These are phyloP conservation scores for Beauveria bassiana DNA, from an alignment of 2,329 filamentous ascomycete species.

Conservation along the genomic window DNA sequence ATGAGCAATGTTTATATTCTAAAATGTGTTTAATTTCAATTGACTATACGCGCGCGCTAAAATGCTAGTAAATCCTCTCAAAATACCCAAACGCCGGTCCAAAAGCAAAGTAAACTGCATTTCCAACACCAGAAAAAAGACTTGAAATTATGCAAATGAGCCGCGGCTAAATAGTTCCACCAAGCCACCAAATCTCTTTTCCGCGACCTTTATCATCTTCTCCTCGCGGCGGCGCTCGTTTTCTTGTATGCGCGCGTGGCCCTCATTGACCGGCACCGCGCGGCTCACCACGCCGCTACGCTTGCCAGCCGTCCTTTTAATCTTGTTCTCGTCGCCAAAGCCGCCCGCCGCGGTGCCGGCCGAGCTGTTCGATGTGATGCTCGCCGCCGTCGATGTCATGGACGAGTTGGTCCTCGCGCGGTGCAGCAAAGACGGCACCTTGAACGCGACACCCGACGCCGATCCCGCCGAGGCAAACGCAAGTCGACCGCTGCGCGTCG, in stretches of 20 bases:
- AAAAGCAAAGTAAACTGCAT: too few relatives aligned
- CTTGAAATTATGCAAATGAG: constrained; percentile 22
- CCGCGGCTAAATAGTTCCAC: constrained; percentile 52
- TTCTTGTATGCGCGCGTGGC: constrained; percentile 46
- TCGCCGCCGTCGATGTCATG: constrained; percentile 24
- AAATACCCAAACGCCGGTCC: background rate
- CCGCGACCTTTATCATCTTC: constrained; percentile 49
- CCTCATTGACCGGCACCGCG: constrained; percentile 52
- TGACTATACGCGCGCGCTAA: background rate
- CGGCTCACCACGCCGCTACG: constrained; percentile 49
- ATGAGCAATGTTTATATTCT: too few relatives aligned
- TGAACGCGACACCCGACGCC: constrained; percentile 41
- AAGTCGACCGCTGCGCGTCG: constrained; percentile 31
- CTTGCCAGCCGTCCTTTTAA: constrained; percentile 54
- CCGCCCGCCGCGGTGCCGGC: constrained; percentile 20
- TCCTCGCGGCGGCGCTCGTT: constrained; percentile 51
- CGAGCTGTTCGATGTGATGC: constrained; percentile 15
- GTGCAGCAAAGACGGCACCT: constrained; percentile 62
- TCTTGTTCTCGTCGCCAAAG: constrained; percentile 43
- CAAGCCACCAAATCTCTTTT: constrained; percentile 47
- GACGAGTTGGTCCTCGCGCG: constrained; percentile 63
- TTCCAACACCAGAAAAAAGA: background rate
- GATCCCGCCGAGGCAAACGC: constrained; percentile 46
- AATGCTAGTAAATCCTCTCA: background rate
- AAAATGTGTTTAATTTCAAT: background rate